Percentiles rank a stretch among this genome's conserved stretches.
Evolutionary conservation across 495 filamentous ascomycete genomes (phyloP).

Genomic region (Cercophora scortea): DNA sequence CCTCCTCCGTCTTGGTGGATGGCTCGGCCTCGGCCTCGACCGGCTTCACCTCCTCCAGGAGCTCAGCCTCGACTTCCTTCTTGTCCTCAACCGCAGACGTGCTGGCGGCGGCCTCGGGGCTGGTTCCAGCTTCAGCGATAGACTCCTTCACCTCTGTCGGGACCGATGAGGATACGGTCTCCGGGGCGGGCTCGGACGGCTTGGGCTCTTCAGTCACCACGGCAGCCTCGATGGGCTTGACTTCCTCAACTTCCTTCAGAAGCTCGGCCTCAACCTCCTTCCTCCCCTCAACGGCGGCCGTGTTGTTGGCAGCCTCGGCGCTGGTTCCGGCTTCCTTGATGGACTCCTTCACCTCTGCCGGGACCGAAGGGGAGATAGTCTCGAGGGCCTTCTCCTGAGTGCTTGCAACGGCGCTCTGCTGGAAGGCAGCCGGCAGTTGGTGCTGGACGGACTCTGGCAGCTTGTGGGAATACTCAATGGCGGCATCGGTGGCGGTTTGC

Average conservation of each 20-base stretch:
- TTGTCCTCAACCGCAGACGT: slow-evolving; percentile 69
- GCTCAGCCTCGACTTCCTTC: slow-evolving; percentile 62
- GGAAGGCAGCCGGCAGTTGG: slow-evolving; percentile 21
- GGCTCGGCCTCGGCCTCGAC: slow-evolving; percentile 13
- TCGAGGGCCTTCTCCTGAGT: slow-evolving; percentile 23
- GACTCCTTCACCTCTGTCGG: slow-evolving; percentile 70
- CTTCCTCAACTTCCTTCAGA: slow-evolving; percentile 30
- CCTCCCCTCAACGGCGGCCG: slow-evolving; percentile 68
- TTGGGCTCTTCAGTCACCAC: background rate
- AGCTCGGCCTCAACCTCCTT: slow-evolving; percentile 65
- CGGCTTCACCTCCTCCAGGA: slow-evolving; percentile 40
- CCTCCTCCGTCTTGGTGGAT: slow-evolving; percentile 7
- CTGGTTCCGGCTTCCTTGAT: slow-evolving; percentile 52
- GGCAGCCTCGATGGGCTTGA: slow-evolving; percentile 42
- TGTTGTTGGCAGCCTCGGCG: slow-evolving; percentile 65
- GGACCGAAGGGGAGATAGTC: slow-evolving; percentile 48
- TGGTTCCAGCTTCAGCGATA: slow-evolving; percentile 50
- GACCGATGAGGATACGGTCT: slow-evolving; percentile 46
- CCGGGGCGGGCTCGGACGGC: slow-evolving; percentile 13
- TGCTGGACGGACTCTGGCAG: slow-evolving; percentile 30
- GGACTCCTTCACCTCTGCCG: slow-evolving; percentile 66
- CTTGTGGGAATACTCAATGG: slow-evolving; percentile 20
- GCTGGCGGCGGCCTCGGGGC: slow-evolving; percentile 65
- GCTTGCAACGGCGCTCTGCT: slow-evolving; percentile 12
- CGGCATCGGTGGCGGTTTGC: slow-evolving; percentile 23